phyloP scores from a whole-genome alignment of 2,329 filamentous ascomycete species.

The Cordyceps cicadae region DNA sequence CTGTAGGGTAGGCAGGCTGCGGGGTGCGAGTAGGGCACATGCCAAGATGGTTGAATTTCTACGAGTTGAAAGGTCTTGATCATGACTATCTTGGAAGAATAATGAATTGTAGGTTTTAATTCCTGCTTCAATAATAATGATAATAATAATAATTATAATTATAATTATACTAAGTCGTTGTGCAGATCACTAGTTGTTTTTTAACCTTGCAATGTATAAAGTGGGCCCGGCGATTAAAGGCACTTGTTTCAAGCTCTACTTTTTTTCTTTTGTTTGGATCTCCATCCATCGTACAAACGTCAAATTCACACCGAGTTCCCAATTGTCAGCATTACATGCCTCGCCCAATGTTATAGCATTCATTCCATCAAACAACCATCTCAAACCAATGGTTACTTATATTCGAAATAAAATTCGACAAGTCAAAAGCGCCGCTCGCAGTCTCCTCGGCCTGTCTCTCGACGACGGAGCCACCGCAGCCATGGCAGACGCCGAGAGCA shows the following conservation, averaged over 20 bases:
- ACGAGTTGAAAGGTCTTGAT: background rate
- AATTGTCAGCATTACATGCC: background rate
- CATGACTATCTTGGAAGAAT: no score
- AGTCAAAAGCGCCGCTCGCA: constrained; percentile 15
- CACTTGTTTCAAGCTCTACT: background rate
- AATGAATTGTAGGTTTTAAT: background rate
- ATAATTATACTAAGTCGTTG: background rate
- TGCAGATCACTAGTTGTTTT: no score
- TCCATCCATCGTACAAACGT: background rate
- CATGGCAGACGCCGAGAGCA: constrained; percentile 2
- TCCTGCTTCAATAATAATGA: background rate
- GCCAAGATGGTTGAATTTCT: background rate
- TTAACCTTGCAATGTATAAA: background rate
- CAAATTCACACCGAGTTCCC: background rate
- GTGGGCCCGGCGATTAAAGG: constrained; percentile 1
- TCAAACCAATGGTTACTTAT: constrained; percentile 13
- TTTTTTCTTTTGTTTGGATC: background rate
- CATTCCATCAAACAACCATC: background rate
- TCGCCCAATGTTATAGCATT: background rate
- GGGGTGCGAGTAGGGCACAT: background rate
- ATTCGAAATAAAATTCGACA: constrained; percentile 15
- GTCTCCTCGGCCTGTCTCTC: constrained; percentile 11
- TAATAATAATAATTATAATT: no score
- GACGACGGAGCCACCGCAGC: background rate
- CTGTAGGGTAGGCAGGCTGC: background rate